Evolutionary conservation across 1,284 basidiomycete species (phyloP).

Genomic region (Peniophora sp.): DNA sequence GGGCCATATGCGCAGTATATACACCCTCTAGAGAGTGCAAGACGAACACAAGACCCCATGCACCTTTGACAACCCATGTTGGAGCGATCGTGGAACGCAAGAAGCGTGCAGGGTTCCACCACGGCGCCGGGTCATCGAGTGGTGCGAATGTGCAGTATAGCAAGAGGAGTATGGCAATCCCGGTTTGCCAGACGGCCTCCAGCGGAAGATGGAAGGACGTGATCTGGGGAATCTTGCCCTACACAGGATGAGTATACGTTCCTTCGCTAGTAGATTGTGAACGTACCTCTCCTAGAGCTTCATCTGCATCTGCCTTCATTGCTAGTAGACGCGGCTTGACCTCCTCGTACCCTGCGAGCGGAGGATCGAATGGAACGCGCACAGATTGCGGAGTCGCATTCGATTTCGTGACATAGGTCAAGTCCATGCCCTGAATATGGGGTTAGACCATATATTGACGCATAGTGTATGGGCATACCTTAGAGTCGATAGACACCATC

Average conservation of each 20-base stretch:
- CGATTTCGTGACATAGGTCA: slow-evolving; percentile 49
- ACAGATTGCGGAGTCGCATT: slow-evolving; percentile 35
- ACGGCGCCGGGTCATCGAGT: slow-evolving; percentile 13
- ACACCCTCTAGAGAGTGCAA: slow-evolving; percentile 43
- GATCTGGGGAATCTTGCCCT: slow-evolving; percentile 61
- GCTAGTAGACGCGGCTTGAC: slow-evolving; percentile 69
- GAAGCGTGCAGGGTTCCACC: slow-evolving; percentile 18
- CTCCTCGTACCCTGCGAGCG: slow-evolving; percentile 63
- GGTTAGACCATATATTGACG: background rate
- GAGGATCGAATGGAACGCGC: slow-evolving; percentile 56
- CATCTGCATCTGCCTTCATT: slow-evolving; percentile 70
- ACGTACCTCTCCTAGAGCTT: slow-evolving; percentile 65
- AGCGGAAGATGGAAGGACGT: slow-evolving; percentile 42
- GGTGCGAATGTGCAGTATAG: slow-evolving; percentile 36
- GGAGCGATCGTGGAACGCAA: slow-evolving; percentile 15
- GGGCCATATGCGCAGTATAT: slow-evolving; percentile 47
- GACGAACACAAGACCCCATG: slow-evolving; percentile 23
- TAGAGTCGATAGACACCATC: slow-evolving; percentile 59
- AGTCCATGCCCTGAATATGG: slow-evolving; percentile 51
- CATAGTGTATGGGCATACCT: slow-evolving; percentile 31
- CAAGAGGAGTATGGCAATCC: slow-evolving; percentile 21
- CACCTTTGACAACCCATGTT: slow-evolving; percentile 14
- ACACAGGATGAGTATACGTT: slow-evolving; percentile 1
- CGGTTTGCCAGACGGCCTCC: slow-evolving; percentile 12
- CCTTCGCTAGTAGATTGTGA: background rate